Percentiles rank a stretch among this genome's conserved stretches.
Evolutionary conservation across 2,329 filamentous ascomycete species (phyloP).

Genomic region (Myotisia sp.): DNA sequence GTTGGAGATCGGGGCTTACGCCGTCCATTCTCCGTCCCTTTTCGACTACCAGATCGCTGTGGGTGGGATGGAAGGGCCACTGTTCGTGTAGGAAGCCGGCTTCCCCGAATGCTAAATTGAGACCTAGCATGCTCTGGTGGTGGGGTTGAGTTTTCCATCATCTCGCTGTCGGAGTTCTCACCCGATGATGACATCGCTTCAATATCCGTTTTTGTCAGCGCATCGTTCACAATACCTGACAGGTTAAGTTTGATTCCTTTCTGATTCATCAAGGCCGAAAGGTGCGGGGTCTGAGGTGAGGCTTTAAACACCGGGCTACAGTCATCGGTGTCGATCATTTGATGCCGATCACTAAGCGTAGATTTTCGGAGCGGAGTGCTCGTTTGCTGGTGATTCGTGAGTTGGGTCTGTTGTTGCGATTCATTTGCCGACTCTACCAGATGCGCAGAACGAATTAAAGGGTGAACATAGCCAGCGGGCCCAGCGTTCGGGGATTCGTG

Average conservation of each 20-base stretch:
- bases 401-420: slow-evolving; percentile 9
- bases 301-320: slow-evolving; percentile 32
- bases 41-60: slow-evolving; percentile 44
- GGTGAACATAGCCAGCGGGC: slow-evolving; percentile 45
- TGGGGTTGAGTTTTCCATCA: slow-evolving; percentile 15
- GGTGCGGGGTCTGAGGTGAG: slow-evolving; percentile 48
- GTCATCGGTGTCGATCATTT: not conserved
- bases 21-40: slow-evolving; percentile 35
- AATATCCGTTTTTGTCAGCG: slow-evolving; percentile 30
- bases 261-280: slow-evolving; percentile 51
- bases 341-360: not conserved
- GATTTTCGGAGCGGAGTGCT: not conserved
- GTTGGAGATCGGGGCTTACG: slow-evolving; percentile 29
- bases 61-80: slow-evolving; percentile 38
- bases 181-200: slow-evolving; percentile 28
- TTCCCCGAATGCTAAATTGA: slow-evolving; percentile 17
- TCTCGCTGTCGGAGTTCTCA: slow-evolving; percentile 25
- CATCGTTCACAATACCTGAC: slow-evolving; percentile 42
- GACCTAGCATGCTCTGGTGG: slow-evolving; percentile 12
- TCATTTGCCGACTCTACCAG: slow-evolving; percentile 23
- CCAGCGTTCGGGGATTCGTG: slow-evolving; percentile 19
- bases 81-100: slow-evolving; percentile 42
- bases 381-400: slow-evolving; percentile 14
- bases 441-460: slow-evolving; percentile 45
- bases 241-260: slow-evolving; percentile 50